Base-by-base conservation (phyloP, 176 grass and related monocot species). In the Pontederia paniculata region DNA sequence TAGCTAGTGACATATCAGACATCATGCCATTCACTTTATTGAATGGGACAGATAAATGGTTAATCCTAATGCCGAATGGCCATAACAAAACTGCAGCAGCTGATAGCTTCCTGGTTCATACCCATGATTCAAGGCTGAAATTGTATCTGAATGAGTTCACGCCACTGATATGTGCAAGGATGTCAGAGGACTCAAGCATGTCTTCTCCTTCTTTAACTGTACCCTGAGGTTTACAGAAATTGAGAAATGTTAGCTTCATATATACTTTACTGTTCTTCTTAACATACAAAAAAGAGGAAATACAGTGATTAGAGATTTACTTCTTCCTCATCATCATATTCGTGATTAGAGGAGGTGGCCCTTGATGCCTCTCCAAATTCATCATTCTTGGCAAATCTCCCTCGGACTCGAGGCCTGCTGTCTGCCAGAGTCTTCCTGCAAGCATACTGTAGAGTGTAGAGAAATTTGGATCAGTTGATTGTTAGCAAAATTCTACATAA, bases 341-440 rank as follows among this genome's bases (percentile, higher is more conserved):
- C 79, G 23, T 80, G 60, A 63, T 62, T 70, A 52, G 72, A 77
- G 45, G 82, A 59, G 71, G 37, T 83, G 50, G 70, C 71, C 67
- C 65, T 75, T 41, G 67, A 44, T 70, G 73, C 76, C 73, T 95
- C 90, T 60, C 77, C 75, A 37, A 77, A 75, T 46, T 89, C 85
- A 20, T 95, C 85, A 23, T 89, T 95, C 85, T 95, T 95, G 10
- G 90, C 90, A 62, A 96, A 96, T 74, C 90, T 83, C 71, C 90
- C 90, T 1, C 85, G 85, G 53, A 96, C 85, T 23, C 90, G 85
- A 22, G 90, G 90, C 25, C 90, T 72, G 74, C 85, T 96, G 76
- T 96, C 90, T 46, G 90, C 90, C 63, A 96, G 78, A 47, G 90
- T 89, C 81, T 96, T 96, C 69, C 90, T 83, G 60, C 90, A 96